These are phyloP conservation scores for Pholiota adiposa DNA, from an alignment of 1,284 basidiomycete species.

Conservation along the genomic window DNA sequence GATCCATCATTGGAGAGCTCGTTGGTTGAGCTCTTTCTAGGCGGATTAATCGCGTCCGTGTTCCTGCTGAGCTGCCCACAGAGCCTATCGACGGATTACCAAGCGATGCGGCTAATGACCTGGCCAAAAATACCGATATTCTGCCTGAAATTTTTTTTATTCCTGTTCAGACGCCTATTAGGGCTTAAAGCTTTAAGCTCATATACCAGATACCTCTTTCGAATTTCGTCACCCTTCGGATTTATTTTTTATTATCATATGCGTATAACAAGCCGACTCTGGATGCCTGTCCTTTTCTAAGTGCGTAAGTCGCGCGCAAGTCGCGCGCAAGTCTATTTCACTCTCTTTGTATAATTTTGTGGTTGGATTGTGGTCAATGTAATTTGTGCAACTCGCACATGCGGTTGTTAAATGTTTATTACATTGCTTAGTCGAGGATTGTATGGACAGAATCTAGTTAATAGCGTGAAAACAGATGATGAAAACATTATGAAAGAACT, in stretches of 20 bases:
- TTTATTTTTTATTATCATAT: conserved; percentile 19
- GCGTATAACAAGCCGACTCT: conserved; percentile 6
- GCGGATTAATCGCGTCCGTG: conserved; percentile 34
- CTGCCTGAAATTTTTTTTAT: conserved; percentile 10
- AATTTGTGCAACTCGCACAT: conserved; percentile 4
- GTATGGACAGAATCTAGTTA: too few species aligned
- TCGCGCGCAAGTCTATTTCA: conserved; percentile 10
- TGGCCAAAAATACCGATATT: conserved; percentile 7
- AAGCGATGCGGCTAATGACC: conserved; percentile 2
- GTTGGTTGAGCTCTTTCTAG: conserved; percentile 57
- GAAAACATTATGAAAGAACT: conserved; percentile 21
- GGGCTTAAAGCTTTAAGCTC: conserved; percentile 15
- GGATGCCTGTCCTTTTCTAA: conserved; percentile 6
- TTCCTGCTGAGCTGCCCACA: conserved; percentile 5
- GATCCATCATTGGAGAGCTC: conserved; percentile 44
- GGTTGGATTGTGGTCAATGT: conserved; percentile 13
- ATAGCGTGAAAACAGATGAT: too few species aligned
- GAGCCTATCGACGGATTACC: conserved; percentile 13
- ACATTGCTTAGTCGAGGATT: too few species aligned
- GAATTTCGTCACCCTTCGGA: conserved; percentile 13
- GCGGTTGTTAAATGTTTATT: too few species aligned
- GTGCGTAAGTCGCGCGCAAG: too few species aligned
- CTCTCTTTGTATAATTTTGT: conserved; percentile 14
- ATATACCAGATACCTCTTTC: conserved; percentile 21
- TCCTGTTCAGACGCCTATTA: conserved; percentile 13